phyloP scores from a whole-genome alignment of 2,329 filamentous ascomycete species.

The Chaetoscypha palmicola region DNA sequence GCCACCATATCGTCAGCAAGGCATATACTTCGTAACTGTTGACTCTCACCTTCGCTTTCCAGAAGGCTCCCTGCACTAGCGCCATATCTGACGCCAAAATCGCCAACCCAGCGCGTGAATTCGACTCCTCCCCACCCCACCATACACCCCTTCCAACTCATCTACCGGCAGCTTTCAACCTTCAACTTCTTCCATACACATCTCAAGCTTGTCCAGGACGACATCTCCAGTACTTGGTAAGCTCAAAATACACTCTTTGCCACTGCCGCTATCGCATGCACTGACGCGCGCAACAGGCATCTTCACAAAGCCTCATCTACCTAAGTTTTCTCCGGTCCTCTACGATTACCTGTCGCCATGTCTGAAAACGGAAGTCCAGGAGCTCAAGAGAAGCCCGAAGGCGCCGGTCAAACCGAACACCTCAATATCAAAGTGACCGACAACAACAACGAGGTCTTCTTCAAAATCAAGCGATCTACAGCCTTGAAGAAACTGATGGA shows the following conservation, averaged over 20 bases:
- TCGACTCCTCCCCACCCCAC: constrained; percentile 6
- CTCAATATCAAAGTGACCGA: constrained; percentile 99
- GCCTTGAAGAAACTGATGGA: constrained; percentile 97
- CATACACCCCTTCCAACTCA: constrained; percentile 7
- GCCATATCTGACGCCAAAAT: constrained; percentile 2
- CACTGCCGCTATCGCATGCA: neutral
- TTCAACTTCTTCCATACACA: neutral
- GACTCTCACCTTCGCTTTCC: neutral
- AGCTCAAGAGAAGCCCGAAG: constrained; percentile 30
- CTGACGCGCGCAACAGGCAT: constrained; percentile 16
- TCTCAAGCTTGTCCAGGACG: neutral
- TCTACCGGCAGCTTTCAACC: constrained; percentile 2
- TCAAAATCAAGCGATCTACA: constrained; percentile 98
- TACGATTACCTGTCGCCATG: constrained; percentile 32
- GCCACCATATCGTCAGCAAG: too few species aligned
- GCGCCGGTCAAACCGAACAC: constrained; percentile 56
- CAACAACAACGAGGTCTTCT: constrained; percentile 99
- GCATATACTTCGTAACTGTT: too few species aligned
- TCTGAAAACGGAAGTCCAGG: constrained; percentile 43
- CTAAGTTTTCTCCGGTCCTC: neutral
- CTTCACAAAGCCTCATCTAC: constrained; percentile 7
- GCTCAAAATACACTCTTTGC: neutral
- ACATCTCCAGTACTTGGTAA: constrained; percentile 1
- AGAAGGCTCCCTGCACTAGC: constrained; percentile 5
- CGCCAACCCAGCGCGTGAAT: constrained; percentile 1